phyloP scores from a whole-genome alignment of 1,139 yeast genomes.

The Citeromyces hawaiiensis region DNA sequence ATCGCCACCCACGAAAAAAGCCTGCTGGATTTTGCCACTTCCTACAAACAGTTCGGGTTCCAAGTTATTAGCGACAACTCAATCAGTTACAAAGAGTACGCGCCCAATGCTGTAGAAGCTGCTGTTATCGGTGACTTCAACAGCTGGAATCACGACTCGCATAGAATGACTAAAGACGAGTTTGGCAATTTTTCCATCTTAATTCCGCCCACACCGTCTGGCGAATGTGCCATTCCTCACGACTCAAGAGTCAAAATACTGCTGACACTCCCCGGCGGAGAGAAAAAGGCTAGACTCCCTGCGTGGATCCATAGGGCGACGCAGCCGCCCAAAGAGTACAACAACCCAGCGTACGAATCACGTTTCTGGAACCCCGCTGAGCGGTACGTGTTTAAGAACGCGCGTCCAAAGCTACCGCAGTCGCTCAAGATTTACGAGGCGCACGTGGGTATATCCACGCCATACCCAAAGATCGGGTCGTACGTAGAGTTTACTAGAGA shows the following conservation, averaged over 20 bases:
- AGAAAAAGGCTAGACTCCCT: conserved; percentile 66
- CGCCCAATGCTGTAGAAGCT: conserved; percentile 73
- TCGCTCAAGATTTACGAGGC: conserved; percentile 86
- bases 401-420: conserved; percentile 42
- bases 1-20: conserved; percentile 28
- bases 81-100: conserved; percentile 67
- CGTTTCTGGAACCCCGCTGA: conserved; percentile 81
- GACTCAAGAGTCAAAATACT: conserved; percentile 69
- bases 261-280: conserved; percentile 54
- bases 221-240: conserved; percentile 62
- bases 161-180: conserved; percentile 39
- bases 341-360: conserved; percentile 62
- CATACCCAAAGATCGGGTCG: conserved; percentile 74
- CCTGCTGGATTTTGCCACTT: conserved; percentile 25
- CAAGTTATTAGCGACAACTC: conserved; percentile 46
- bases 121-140: conserved; percentile 85
- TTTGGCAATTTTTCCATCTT: conserved; percentile 60
- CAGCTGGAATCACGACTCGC: conserved; percentile 54
- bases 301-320: conserved; percentile 86
- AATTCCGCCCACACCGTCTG: conserved; percentile 36
- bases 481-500: conserved; percentile 75
- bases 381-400: conserved; percentile 46
- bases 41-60: conserved; percentile 65
- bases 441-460: conserved; percentile 89
- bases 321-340: conserved; percentile 39